Percentiles rank a stretch among this genome's conserved stretches.
Conservation (phyloP, 257 asterid species). For the Solanum rostratum region DNA sequence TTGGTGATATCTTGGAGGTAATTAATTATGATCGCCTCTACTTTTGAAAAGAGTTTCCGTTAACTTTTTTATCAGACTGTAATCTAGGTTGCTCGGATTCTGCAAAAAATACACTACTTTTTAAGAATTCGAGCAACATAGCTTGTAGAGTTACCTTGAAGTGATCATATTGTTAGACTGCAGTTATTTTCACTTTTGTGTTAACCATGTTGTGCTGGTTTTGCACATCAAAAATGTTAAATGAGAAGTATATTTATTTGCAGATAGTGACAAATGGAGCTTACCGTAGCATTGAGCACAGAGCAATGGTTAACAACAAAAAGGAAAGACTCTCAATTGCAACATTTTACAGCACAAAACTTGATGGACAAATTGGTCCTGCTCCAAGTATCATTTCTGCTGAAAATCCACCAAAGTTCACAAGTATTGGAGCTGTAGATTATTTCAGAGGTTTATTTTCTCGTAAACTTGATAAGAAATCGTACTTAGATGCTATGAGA, state of each 20-base stretch:
- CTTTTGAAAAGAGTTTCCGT: neutral
- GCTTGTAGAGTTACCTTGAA: neutral
- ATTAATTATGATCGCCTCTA: neutral
- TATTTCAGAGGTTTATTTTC: conserved; percentile 16
- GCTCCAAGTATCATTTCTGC: conserved; percentile 24
- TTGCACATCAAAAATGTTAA: neutral
- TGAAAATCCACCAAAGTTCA: conserved; percentile 32
- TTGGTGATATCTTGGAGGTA: conserved; percentile 16
- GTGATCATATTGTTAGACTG: neutral
- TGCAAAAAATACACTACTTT: neutral
- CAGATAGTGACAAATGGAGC: conserved; percentile 38
- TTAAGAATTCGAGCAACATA: neutral
- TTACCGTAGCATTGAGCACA: conserved; percentile 42
- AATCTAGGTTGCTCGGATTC: neutral
- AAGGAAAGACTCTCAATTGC: conserved; percentile 38
- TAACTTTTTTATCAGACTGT: neutral
- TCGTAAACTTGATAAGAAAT: conserved; percentile 34
- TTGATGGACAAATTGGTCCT: conserved; percentile 17
- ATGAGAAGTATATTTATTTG: neutral
- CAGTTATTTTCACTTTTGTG: neutral
- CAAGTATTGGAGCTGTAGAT: conserved; percentile 15
- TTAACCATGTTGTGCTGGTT: neutral
- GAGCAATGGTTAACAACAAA: conserved; percentile 22
- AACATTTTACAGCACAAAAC: conserved; percentile 16
- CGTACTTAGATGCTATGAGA: conserved; percentile 29